Evolutionary conservation across 345 rosid species (phyloP).

Genomic region (Eucalyptus sp.): DNA sequence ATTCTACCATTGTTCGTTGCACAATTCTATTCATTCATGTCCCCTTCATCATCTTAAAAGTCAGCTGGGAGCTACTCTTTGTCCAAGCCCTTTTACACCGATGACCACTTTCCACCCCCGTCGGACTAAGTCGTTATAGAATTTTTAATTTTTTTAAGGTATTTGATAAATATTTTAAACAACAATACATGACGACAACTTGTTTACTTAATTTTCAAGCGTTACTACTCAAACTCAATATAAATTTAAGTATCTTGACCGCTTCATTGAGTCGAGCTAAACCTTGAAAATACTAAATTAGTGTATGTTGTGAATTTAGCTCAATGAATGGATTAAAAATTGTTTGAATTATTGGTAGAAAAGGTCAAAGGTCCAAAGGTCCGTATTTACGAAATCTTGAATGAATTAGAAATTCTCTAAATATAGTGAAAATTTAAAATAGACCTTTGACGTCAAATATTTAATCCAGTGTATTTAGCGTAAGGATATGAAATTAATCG

Average conservation of each 20-base stretch:
- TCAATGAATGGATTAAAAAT: not conserved
- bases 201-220: not conserved
- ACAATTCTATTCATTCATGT: not conserved
- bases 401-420: not conserved
- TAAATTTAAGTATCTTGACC: not conserved
- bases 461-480: not conserved
- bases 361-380: not conserved
- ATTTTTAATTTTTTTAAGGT: not conserved
- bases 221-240: not conserved
- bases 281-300: not conserved
- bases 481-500: not conserved
- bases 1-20: accelerated
- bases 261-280: not conserved
- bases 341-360: not conserved
- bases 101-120: accelerated
- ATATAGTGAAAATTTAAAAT: not conserved
- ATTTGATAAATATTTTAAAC: not conserved
- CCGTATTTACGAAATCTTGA: accelerated
- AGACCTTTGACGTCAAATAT: accelerated
- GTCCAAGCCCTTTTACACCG: accelerated
- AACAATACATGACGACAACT: not conserved
- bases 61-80: accelerated
- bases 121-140: accelerated
- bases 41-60: not conserved
- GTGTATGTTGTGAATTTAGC: not conserved